phyloP scores from a whole-genome alignment of 352 stramenopile species.

The Pythium phragmitis region DNA sequence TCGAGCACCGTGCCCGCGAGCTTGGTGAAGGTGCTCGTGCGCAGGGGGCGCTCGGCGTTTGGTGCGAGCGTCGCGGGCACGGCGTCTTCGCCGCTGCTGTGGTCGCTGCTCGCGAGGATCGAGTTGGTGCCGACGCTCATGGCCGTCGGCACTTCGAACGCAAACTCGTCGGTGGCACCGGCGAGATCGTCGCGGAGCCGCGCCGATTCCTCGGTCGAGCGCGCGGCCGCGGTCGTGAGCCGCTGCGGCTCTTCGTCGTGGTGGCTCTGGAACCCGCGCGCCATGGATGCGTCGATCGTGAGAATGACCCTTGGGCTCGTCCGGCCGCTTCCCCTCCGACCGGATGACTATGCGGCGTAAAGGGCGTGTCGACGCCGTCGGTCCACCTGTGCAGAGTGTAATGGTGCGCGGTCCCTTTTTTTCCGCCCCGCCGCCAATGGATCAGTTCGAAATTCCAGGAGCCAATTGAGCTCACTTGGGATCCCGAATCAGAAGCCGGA shows the following conservation, averaged over 20 bases:
- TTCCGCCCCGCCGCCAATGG: background rate
- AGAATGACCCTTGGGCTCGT: conserved; percentile 9
- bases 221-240: conserved; percentile 13
- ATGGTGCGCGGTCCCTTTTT: background rate
- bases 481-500: background rate
- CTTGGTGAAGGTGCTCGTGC: conserved; percentile 16
- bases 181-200: conserved; percentile 10
- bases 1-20: conserved; percentile 18
- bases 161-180: conserved; percentile 5
- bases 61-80: background rate
- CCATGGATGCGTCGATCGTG: background rate
- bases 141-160: conserved; percentile 9
- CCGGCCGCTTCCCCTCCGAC: background rate
- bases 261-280: conserved; percentile 19
- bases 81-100: conserved; percentile 8
- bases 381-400: background rate
- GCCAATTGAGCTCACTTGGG: too few relatives aligned
- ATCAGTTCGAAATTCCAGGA: background rate
- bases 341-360: background rate
- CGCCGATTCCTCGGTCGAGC: conserved; percentile 12
- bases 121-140: conserved; percentile 17
- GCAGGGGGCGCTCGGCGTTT: background rate
- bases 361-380: background rate
- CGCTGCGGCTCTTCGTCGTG: conserved; percentile 21
- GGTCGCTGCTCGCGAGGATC: conserved; percentile 19